Conservation (phyloP, 768 basidiomycete species). For the Tephrocybe sp. region DNA sequence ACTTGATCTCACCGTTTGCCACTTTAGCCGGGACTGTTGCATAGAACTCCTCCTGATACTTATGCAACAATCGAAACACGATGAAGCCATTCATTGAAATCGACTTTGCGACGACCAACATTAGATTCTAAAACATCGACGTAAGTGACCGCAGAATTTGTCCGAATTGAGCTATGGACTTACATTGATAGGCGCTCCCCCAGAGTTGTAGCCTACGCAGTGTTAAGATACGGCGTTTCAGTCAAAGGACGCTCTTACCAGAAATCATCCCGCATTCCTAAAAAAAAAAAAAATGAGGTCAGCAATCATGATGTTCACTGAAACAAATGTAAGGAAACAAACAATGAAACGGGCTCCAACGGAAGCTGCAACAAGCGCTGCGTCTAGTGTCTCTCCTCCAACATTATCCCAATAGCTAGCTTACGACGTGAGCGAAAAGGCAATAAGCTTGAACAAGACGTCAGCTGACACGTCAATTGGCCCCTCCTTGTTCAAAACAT, state of each 20-base stretch:
- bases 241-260: conserved; percentile 6
- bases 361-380: conserved; percentile 49
- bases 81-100: conserved; percentile 40
- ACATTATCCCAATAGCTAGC: conserved; percentile 59
- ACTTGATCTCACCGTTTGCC: conserved; percentile 45
- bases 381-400: conserved; percentile 59
- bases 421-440: not conserved
- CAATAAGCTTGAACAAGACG: not conserved
- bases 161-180: not conserved
- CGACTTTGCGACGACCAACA: conserved; percentile 38
- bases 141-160: not conserved
- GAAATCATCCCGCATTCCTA: conserved; percentile 44
- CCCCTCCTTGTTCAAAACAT: conserved; percentile 49
- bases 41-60: conserved; percentile 42
- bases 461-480: conserved; percentile 1
- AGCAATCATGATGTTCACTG: too few relatives aligned
- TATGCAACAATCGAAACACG: conserved; percentile 26
- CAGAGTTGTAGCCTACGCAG: conserved; percentile 29
- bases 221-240: not conserved
- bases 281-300: not conserved
- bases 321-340: not conserved
- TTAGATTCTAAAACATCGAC: conserved; percentile 33
- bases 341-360: conserved; percentile 46
- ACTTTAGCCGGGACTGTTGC: conserved; percentile 36
- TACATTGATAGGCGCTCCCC: conserved; percentile 26